phyloP scores from a whole-genome alignment of 345 rosid species.

The Cardamine chenopodiifolia region DNA sequence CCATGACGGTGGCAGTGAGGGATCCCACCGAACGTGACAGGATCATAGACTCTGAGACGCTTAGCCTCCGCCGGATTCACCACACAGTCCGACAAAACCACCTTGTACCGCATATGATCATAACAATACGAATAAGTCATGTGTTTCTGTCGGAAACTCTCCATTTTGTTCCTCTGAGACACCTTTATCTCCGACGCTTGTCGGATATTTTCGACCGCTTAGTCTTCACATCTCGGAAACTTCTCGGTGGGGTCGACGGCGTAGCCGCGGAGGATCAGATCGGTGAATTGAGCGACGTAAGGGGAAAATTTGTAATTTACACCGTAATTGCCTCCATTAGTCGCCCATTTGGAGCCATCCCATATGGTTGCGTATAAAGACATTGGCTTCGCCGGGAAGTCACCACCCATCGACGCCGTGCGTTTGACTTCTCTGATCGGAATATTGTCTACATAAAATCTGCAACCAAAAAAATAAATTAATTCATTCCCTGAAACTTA shows the following conservation, averaged over 20 bases:
- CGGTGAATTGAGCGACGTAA: constrained; percentile 61
- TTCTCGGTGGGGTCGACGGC: constrained; percentile 83
- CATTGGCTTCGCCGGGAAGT: constrained; percentile 97
- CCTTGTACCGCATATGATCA: constrained; percentile 68
- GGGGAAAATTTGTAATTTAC: constrained; percentile 93
- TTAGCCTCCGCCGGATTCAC: constrained; percentile 60
- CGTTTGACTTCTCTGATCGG: constrained; percentile 84
- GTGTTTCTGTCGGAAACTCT: constrained; percentile 62
- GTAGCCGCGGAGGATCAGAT: constrained; percentile 81
- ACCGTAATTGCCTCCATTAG: constrained; percentile 91
- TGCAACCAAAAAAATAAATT: constrained; percentile 24
- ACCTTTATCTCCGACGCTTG: constrained; percentile 50
- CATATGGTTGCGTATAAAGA: constrained; percentile 89
- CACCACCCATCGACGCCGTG: constrained; percentile 73
- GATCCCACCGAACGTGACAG: constrained; percentile 72
- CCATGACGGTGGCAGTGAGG: constrained; percentile 47
- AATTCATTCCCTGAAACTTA: not conserved
- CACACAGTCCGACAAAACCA: constrained; percentile 69
- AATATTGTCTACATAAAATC: constrained; percentile 75
- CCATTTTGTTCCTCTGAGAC: constrained; percentile 65
- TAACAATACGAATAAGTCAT: constrained; percentile 98
- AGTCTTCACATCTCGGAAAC: constrained; percentile 47
- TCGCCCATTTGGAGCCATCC: constrained; percentile 98
- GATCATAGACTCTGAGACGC: constrained; percentile 67
- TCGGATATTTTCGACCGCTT: constrained; percentile 32